Conservation (phyloP, 1,139 yeast species). For the Blastobotrys raffinosifermentans region DNA sequence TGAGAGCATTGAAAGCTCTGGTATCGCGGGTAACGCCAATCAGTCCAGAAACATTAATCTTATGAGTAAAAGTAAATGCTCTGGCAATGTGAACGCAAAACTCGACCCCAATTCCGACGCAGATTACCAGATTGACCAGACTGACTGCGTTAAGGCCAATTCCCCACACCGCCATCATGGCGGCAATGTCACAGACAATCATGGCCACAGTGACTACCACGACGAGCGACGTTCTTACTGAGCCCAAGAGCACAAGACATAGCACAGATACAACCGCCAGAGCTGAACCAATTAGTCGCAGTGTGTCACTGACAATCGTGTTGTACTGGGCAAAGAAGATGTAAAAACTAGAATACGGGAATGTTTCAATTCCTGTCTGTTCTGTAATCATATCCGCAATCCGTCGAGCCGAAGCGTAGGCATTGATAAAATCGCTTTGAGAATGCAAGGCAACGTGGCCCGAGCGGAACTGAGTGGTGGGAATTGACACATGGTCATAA, state of each 20-base stretch:
- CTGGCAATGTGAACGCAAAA: slow-evolving; percentile 84
- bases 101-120: slow-evolving; percentile 90
- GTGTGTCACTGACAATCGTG: slow-evolving; percentile 52
- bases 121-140: slow-evolving; percentile 79
- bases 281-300: slow-evolving; percentile 52
- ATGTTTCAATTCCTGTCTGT: slow-evolving; percentile 49
- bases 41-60: slow-evolving; percentile 11
- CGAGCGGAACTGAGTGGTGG: slow-evolving; percentile 66
- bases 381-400: slow-evolving; percentile 54
- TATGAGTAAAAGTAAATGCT: slow-evolving; percentile 53
- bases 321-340: slow-evolving; percentile 86
- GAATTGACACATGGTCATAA: slow-evolving; percentile 37
- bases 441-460: slow-evolving; percentile 78
- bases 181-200: slow-evolving; percentile 70
- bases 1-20: slow-evolving; percentile 56
- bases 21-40: slow-evolving; percentile 27
- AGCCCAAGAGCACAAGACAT: slow-evolving; percentile 59
- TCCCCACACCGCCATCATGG: slow-evolving; percentile 68
- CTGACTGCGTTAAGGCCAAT: slow-evolving; percentile 85
- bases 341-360: slow-evolving; percentile 90
- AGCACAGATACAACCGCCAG: slow-evolving; percentile 48
- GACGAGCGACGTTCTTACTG: slow-evolving; percentile 52
- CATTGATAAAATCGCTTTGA: slow-evolving; percentile 76
- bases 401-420: slow-evolving; percentile 69
- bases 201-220: slow-evolving; percentile 55